Evolutionary conservation across 2,329 filamentous ascomycete species (phyloP), one percentile per base, ranked within the genome.

Genomic region (Chaetomium globosum): DNA sequence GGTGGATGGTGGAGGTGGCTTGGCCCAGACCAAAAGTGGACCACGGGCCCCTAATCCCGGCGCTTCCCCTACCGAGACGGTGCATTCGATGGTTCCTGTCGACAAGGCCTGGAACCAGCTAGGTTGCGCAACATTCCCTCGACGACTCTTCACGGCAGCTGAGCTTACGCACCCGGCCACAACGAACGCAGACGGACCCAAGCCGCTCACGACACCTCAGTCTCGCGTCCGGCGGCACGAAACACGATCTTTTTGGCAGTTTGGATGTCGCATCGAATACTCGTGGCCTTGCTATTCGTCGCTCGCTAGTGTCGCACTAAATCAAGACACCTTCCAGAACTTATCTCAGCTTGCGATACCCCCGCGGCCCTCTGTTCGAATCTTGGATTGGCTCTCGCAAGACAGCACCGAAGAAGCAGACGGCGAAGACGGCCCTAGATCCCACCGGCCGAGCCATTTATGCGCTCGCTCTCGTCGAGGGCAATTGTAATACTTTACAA

Each of bases 401-500:
- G 63, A 59, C 66, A 59, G 28, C 60, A 51, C 46, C 43, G 30
- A 48, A 54, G 49, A 30, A 53, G 56, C 54, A 66, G 26, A 65
- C 59, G 53, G 57, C 53, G 43, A 54, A 33, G n/a, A 48, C 43
- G 36, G 61, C 36, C 33, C 57, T 65, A 49, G 52, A 33, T 60
- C 23, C 56, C 57, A 53, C 23, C 65, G 36, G 61, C 46, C 53
- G 49, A 55, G 64, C 65, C 53, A 63, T 67, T 49, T 31, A 66
- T 57, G 16, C 63, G 54, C 30, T 51, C 74, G 77, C 78, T 79
- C 79, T 79, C 79, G 75, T 73, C 71, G 70, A 76, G 74, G 73
- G 75, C 77, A 77, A 77, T 77, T 74, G 71, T 75, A 74, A 69
- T 70, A 68, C 73, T 75, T 75, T 75, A 82, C 71, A 68, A 97